These are phyloP conservation scores for Vitis rupestris DNA, from an alignment of 164 flowering plant genomes.

Conservation along the genomic window DNA sequence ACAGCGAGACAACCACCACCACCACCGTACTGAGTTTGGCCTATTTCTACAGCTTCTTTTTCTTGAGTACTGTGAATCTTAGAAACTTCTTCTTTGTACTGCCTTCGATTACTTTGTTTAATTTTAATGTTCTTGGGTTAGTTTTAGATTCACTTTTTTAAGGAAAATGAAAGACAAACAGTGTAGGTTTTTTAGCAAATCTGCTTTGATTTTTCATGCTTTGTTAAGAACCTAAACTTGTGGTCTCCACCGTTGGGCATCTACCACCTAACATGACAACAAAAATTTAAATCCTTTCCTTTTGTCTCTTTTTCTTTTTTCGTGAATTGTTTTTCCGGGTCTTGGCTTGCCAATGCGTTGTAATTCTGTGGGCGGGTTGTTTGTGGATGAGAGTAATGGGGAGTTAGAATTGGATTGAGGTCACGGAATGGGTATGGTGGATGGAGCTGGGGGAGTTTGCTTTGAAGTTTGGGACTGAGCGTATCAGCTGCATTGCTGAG, in stretches of 20 bases:
- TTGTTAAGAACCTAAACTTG: background rate
- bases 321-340: too few species aligned
- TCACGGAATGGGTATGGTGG: background rate
- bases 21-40: conserved; percentile 22
- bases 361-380: too few species aligned
- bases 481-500: background rate
- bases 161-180: background rate
- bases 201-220: background rate
- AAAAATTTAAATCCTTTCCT: too few species aligned
- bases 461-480: conserved; percentile 14
- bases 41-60: background rate
- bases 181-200: background rate
- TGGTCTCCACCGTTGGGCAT: too few species aligned
- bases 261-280: too few species aligned
- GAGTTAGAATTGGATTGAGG: background rate
- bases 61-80: conserved; percentile 6
- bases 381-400: too few species aligned
- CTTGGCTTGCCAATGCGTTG: too few species aligned
- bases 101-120: background rate
- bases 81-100: background rate
- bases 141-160: background rate
- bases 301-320: too few species aligned
- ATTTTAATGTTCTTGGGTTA: background rate
- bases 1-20: conserved; percentile 47
- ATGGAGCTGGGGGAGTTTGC: conserved; percentile 5